A percentile compares a stretch with the other conserved stretches of the same genome.
Conservation (phyloP, 2,329 filamentous ascomycete species). For the Camillea tinctor region DNA sequence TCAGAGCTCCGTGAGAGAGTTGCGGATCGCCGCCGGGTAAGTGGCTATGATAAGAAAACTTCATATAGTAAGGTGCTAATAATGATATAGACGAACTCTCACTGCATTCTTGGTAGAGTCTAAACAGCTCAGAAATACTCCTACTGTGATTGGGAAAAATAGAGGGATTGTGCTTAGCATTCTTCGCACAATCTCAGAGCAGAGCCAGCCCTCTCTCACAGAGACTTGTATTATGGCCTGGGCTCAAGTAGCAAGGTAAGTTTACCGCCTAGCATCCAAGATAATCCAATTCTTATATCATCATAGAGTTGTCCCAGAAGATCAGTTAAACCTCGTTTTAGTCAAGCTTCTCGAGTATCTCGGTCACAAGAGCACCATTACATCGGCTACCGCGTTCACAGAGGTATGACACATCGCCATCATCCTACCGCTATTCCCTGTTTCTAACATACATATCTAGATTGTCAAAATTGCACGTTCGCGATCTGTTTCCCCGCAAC, state of each 20-base stretch:
- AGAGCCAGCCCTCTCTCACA: constrained; percentile 64
- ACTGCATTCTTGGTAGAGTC: constrained; percentile 60
- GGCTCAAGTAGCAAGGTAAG: constrained; percentile 74
- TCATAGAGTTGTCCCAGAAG: constrained; percentile 65
- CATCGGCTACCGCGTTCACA: constrained; percentile 79
- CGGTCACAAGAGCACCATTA: constrained; percentile 75
- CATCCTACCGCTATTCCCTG: background rate
- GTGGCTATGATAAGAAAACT: constrained; percentile 20
- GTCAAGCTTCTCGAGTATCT: constrained; percentile 83
- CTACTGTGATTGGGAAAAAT: constrained; percentile 58
- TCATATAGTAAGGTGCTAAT: constrained; percentile 17
- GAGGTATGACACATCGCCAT: constrained; percentile 55
- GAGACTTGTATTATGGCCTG: constrained; percentile 86
- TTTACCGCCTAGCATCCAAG: constrained; percentile 1
- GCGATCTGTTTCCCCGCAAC: constrained; percentile 59
- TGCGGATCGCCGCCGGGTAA: constrained; percentile 77
- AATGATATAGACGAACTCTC: constrained; percentile 54
- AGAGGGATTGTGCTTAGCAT: constrained; percentile 68
- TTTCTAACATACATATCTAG: constrained; percentile 18
- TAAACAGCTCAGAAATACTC: constrained; percentile 32
- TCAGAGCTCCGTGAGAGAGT: constrained; percentile 79
- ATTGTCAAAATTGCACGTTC: constrained; percentile 70
- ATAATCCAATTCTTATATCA: constrained; percentile 7
- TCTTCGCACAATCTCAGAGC: constrained; percentile 70
- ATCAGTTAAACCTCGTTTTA: constrained; percentile 83